A percentile compares a stretch with the other conserved stretches of the same genome.
phyloP scores from a whole-genome alignment of 768 basidiomycete genomes.

The Crepidotus variabilis region DNA sequence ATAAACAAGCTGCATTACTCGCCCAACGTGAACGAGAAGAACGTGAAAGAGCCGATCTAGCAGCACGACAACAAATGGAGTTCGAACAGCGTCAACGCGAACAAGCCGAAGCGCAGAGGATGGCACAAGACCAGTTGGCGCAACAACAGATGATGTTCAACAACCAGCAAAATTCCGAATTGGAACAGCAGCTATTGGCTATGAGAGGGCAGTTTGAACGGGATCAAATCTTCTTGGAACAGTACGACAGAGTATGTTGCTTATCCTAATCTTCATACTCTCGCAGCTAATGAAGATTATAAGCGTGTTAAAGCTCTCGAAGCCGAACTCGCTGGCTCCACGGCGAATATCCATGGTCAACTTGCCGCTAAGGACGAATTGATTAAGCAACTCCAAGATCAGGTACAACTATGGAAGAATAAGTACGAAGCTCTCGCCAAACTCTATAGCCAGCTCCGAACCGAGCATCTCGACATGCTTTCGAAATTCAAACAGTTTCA shows the following conservation, averaged over 20 bases:
- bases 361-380: constrained; percentile 90
- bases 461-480: constrained; percentile 96
- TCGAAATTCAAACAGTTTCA: constrained; percentile 97
- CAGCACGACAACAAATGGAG: constrained; percentile 78
- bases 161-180: constrained; percentile 67
- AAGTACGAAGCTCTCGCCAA: constrained; percentile 99
- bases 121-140: constrained; percentile 86
- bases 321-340: constrained; percentile 75
- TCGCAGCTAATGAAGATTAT: constrained; percentile 3
- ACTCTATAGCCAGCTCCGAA: constrained; percentile 95
- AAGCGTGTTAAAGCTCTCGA: constrained; percentile 96
- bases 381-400: constrained; percentile 93
- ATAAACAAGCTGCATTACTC: constrained; percentile 86
- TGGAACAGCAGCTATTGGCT: constrained; percentile 85
- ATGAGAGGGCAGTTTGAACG: constrained; percentile 98
- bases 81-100: constrained; percentile 86
- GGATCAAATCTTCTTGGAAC: constrained; percentile 95
- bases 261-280: not conserved
- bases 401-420: constrained; percentile 94
- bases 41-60: constrained; percentile 68
- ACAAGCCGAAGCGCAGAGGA: constrained; percentile 84
- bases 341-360: constrained; percentile 78
- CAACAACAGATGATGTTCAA: constrained; percentile 81
- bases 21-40: constrained; percentile 83
- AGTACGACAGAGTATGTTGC: constrained; percentile 84